A percentile compares a stretch with the other conserved stretches of the same genome.
phyloP scores from a whole-genome alignment of 2,329 filamentous ascomycete genomes.

The Clonostachys rhizophaga region DNA sequence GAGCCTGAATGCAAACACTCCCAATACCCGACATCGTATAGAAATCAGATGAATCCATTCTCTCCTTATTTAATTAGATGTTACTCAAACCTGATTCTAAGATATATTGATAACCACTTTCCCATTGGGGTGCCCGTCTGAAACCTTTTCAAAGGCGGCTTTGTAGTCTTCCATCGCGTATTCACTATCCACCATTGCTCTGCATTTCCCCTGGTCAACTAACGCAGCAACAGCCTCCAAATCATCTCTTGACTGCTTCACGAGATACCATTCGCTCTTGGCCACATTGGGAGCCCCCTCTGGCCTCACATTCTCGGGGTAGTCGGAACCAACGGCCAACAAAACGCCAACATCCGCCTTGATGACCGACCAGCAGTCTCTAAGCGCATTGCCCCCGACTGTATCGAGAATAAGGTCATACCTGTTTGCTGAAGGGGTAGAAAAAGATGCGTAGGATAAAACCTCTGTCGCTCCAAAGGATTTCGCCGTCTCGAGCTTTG shows the following conservation, averaged over 20 bases:
- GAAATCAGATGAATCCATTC: too few species aligned
- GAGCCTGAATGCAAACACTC: too few species aligned
- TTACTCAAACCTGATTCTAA: too few species aligned
- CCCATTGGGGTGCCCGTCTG: slow-evolving; percentile 24
- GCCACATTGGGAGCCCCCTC: slow-evolving; percentile 15
- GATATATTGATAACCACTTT: slow-evolving; percentile 30
- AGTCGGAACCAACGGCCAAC: slow-evolving; percentile 20
- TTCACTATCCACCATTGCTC: slow-evolving; percentile 28
- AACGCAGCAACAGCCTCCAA: slow-evolving; percentile 23
- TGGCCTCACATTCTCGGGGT: slow-evolving; percentile 20
- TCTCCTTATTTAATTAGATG: too few species aligned
- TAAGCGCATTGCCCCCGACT: slow-evolving; percentile 25
- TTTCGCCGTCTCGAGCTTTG: background rate
- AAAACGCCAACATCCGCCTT: slow-evolving; percentile 21
- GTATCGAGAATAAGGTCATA: slow-evolving; percentile 28
- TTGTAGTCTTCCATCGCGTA: slow-evolving; percentile 28
- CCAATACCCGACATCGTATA: too few species aligned
- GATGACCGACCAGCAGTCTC: slow-evolving; percentile 24
- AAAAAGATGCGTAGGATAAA: background rate
- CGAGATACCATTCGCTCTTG: slow-evolving; percentile 27
- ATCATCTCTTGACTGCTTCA: slow-evolving; percentile 26
- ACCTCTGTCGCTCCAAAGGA: background rate
- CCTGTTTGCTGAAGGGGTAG: slow-evolving; percentile 7
- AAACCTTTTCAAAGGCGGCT: slow-evolving; percentile 27
- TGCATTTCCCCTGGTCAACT: slow-evolving; percentile 20